phyloP scores from a whole-genome alignment of 192 early-diverging fungal genomes.

The Coemansia sp. region DNA sequence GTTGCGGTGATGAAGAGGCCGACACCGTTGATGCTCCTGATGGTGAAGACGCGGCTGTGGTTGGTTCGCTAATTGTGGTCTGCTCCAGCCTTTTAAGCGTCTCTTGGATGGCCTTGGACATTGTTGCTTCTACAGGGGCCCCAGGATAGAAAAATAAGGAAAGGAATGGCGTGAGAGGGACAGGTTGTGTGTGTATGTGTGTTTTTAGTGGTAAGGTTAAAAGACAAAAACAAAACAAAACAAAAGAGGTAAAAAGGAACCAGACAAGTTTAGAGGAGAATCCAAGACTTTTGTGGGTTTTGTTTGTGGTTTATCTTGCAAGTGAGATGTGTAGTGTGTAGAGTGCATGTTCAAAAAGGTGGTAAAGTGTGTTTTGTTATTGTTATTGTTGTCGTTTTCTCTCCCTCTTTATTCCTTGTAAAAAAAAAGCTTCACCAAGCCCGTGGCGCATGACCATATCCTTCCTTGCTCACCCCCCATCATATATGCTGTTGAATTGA shows the following conservation, averaged over 20 bases:
- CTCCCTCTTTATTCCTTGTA: too few relatives aligned
- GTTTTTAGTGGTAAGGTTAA: neutral
- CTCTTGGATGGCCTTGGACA: slow-evolving; percentile 56
- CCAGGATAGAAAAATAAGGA: neutral
- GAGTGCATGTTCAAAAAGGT: too few relatives aligned
- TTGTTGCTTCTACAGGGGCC: slow-evolving; percentile 30
- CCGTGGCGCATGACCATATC: too few relatives aligned
- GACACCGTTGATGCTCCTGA: slow-evolving; percentile 32
- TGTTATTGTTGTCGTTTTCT: too few relatives aligned
- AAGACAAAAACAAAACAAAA: neutral
- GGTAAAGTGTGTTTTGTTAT: too few relatives aligned
- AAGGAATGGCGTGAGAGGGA: neutral
- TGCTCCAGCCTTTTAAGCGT: slow-evolving; percentile 51
- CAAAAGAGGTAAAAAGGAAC: neutral
- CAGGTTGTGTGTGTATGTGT: neutral
- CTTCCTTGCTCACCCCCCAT: too few relatives aligned
- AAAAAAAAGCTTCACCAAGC: too few relatives aligned
- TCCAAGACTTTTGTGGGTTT: neutral
- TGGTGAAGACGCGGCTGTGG: slow-evolving; percentile 26
- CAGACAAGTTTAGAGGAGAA: neutral
- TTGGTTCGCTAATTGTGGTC: slow-evolving; percentile 36
- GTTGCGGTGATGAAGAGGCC: slow-evolving; percentile 22
- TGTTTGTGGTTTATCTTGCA: neutral
- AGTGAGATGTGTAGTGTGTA: too few relatives aligned
- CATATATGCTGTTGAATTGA: too few relatives aligned